phyloP scores from a whole-genome alignment of 2,329 filamentous ascomycete genomes.

The Chaetomiaceae sp. region DNA sequence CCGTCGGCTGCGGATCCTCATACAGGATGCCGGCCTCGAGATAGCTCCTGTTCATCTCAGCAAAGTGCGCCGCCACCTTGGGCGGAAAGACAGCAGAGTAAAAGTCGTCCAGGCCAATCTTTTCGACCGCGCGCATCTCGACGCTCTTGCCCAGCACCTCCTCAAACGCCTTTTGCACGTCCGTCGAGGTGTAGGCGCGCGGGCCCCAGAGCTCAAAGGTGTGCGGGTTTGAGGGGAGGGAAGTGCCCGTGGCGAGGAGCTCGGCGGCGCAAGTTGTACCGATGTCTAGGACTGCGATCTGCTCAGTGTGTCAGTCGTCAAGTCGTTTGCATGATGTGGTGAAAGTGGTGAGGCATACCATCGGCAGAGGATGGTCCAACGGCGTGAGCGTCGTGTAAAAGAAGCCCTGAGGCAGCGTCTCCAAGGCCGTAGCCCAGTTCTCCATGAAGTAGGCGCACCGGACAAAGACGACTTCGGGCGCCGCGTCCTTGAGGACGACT shows the following conservation, averaged over 20 bases:
- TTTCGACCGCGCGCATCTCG: conserved; percentile 23
- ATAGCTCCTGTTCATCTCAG: conserved; percentile 21
- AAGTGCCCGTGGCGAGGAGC: conserved; percentile 8
- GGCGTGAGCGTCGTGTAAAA: conserved; percentile 35
- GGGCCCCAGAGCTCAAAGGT: conserved; percentile 34
- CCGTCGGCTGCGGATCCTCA: conserved; percentile 19
- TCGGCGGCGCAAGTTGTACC: conserved; percentile 13
- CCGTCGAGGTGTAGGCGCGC: conserved; percentile 27
- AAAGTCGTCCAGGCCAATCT: conserved; percentile 18
- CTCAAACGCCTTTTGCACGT: conserved; percentile 31
- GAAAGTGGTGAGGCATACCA: conserved; percentile 22
- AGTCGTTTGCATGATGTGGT: too few relatives aligned
- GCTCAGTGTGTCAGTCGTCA: conserved; percentile 23
- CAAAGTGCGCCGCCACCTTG: conserved; percentile 13
- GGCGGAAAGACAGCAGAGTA: conserved; percentile 20
- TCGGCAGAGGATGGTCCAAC: conserved; percentile 30
- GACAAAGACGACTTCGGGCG: conserved; percentile 30
- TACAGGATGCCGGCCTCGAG: conserved; percentile 20
- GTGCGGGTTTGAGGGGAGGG: conserved; percentile 25
- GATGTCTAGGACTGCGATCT: conserved; percentile 28
- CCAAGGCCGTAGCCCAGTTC: conserved; percentile 32
- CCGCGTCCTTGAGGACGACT: conserved; percentile 11
- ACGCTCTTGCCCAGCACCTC: conserved; percentile 27
- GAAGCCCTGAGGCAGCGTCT: conserved; percentile 31
- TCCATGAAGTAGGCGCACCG: conserved; percentile 38